Evolutionary conservation across 2,329 filamentous ascomycete species (phyloP).

Genomic region (Talaromyces amestolkiae): DNA sequence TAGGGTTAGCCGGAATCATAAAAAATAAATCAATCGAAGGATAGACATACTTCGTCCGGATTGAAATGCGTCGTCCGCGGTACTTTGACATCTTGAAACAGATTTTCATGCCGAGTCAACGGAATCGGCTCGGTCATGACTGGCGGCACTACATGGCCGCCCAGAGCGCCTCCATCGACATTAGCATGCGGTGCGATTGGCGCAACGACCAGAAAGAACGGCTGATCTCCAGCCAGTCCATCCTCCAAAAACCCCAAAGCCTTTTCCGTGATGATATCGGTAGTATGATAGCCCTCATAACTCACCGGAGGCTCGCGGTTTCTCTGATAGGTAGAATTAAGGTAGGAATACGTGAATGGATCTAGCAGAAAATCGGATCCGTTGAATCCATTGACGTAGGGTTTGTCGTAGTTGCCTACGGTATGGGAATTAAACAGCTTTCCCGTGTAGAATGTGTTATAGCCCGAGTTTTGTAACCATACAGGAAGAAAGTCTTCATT

Average conservation of each 20-base stretch:
- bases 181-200: slow-evolving; percentile 67
- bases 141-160: slow-evolving; percentile 26
- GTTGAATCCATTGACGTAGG: slow-evolving; percentile 37
- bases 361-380: slow-evolving; percentile 42
- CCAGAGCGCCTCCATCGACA: slow-evolving; percentile 38
- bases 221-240: slow-evolving; percentile 53
- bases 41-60: slow-evolving; percentile 50
- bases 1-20: neutral
- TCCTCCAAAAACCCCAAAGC: slow-evolving; percentile 61
- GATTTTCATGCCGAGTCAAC: slow-evolving; percentile 58
- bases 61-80: slow-evolving; percentile 67
- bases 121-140: slow-evolving; percentile 55
- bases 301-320: slow-evolving; percentile 57
- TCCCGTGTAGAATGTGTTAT: slow-evolving; percentile 56
- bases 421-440: slow-evolving; percentile 56
- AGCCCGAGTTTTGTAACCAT: slow-evolving; percentile 53
- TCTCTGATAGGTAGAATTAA: slow-evolving; percentile 63
- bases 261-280: slow-evolving; percentile 60
- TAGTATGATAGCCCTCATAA: slow-evolving; percentile 55
- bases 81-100: slow-evolving; percentile 60
- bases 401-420: slow-evolving; percentile 48
- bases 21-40: neutral
- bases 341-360: slow-evolving; percentile 62
- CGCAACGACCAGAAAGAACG: slow-evolving; percentile 67
- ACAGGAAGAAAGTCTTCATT: slow-evolving; percentile 53